phyloP scores from a whole-genome alignment of 2,329 filamentous ascomycete species.

The Fusarium nygamai region DNA sequence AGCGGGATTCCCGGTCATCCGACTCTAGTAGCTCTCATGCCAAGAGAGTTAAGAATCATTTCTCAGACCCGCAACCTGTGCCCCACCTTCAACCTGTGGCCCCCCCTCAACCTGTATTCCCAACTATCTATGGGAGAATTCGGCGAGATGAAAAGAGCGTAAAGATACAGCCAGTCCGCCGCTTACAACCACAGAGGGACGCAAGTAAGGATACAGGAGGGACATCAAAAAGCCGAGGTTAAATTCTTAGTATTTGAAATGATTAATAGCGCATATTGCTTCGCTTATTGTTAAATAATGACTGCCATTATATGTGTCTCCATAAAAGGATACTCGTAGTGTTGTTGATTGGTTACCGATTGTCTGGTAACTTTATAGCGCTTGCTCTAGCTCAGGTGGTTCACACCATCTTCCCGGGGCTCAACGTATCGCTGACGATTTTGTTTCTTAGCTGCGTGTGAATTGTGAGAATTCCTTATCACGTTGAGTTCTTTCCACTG shows the following conservation, averaged over 20 bases:
- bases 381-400: background rate
- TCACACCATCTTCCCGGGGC: background rate
- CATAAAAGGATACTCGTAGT: too few species aligned
- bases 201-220: background rate
- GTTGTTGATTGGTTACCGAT: background rate
- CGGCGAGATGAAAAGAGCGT: too few species aligned
- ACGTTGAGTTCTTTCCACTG: background rate
- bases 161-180: too few species aligned
- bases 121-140: background rate
- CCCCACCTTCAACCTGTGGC: too few species aligned
- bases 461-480: background rate
- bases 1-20: background rate
- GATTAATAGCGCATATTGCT: background rate
- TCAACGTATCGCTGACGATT: background rate
- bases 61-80: too few species aligned
- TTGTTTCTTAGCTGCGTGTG: background rate
- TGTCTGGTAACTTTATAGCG: background rate
- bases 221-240: background rate
- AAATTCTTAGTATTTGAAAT: background rate
- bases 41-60: too few species aligned
- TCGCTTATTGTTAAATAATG: background rate
- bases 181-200: too few species aligned
- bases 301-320: too few species aligned
- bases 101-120: background rate
- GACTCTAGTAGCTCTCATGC: background rate